Conservation (phyloP, 176 grass and related monocot species). For the Panicum miliaceum region DNA sequence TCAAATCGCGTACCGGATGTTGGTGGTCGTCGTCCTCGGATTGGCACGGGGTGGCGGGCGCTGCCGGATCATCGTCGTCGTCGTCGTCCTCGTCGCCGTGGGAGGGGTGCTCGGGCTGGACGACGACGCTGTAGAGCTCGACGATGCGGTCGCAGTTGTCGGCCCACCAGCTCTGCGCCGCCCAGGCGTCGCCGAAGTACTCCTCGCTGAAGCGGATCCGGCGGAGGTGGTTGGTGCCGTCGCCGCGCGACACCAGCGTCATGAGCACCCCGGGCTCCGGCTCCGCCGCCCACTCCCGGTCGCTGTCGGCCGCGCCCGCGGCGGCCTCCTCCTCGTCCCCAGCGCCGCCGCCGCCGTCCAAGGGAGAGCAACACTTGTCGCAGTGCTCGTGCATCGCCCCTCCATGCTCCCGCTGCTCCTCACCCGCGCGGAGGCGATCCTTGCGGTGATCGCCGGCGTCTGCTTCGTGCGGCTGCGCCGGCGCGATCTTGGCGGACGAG, state of each 20-base stretch:
- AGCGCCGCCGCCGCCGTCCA: background rate
- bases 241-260: slow-evolving; percentile 63
- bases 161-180: slow-evolving; percentile 67
- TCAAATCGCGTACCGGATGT: slow-evolving; percentile 29
- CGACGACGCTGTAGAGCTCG: slow-evolving; percentile 71
- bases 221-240: slow-evolving; percentile 75
- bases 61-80: background rate
- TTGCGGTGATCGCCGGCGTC: background rate
- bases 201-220: slow-evolving; percentile 71
- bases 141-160: slow-evolving; percentile 66
- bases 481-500: slow-evolving; percentile 60
- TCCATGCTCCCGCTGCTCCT: slow-evolving; percentile 24
- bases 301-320: background rate
- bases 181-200: slow-evolving; percentile 58
- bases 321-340: background rate
- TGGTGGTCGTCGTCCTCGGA: slow-evolving; percentile 67
- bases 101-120: slow-evolving; percentile 25
- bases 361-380: slow-evolving; percentile 44
- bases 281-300: slow-evolving; percentile 70
- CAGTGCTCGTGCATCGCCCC: background rate
- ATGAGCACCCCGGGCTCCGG: slow-evolving; percentile 77
- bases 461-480: slow-evolving; percentile 43
- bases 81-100: slow-evolving; percentile 15
- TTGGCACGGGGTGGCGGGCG: slow-evolving; percentile 51
- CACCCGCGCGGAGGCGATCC: background rate